A percentile compares a stretch with the other conserved stretches of the same genome.
These are phyloP conservation scores for Fusarium sp. DNA, from an alignment of 2,329 filamentous ascomycete species.

Conservation along the genomic window DNA sequence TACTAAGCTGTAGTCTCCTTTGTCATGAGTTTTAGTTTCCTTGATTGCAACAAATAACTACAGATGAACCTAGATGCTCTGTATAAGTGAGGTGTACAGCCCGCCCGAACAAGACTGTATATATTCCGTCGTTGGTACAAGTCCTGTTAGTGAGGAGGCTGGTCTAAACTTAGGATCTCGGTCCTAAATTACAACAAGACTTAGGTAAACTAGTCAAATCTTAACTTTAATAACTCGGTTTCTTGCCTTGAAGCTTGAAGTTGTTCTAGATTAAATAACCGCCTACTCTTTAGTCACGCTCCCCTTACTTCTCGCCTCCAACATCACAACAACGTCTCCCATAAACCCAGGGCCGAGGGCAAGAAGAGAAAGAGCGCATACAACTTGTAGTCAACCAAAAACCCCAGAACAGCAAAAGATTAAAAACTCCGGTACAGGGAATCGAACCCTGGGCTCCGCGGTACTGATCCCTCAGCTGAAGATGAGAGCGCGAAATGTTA, in stretches of 20 bases:
- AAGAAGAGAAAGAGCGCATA: neutral
- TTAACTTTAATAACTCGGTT: neutral
- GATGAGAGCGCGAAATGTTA: constrained; percentile 49
- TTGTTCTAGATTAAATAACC: neutral
- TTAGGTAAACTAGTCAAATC: no score
- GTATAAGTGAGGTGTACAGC: no score
- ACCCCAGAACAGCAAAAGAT: neutral
- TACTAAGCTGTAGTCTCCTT: neutral
- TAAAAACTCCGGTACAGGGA: constrained; percentile 41
- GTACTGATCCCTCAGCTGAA: constrained; percentile 32
- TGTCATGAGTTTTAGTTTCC: neutral
- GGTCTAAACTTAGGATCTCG: neutral
- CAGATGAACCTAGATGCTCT: neutral
- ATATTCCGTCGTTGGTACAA: neutral
- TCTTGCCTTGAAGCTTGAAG: neutral
- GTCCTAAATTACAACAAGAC: neutral
- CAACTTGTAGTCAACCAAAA: accelerated
- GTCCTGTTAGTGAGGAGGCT: neutral
- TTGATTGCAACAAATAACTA: neutral
- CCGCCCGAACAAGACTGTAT: accelerated
- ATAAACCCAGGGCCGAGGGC: neutral
- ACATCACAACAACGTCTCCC: no score
- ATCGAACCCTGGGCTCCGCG: constrained; percentile 45
- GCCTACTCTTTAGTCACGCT: neutral
- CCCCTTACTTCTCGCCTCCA: neutral